Base-by-base conservation (phyloP, 495 filamentous ascomycete species). In the Cetradonia linearis region DNA sequence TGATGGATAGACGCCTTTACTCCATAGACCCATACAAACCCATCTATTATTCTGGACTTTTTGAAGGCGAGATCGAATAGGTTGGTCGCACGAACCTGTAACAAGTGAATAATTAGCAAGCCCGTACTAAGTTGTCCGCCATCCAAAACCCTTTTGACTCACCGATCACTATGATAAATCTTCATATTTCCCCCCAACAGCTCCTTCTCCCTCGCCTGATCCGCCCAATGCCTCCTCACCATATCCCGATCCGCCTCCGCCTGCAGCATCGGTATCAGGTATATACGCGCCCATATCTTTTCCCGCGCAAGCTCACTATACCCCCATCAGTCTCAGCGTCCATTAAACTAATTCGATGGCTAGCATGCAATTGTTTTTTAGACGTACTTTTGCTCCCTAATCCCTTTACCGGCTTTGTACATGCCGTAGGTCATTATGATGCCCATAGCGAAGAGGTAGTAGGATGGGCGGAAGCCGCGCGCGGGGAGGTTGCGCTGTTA, bases 211-310 rank as follows among this genome's bases (percentile, higher is more conserved):
- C 93, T 78, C 59, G 83, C 88, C 78, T 89, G 82, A 68, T 95
- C 87, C 53, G 94, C 93, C 58, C 83, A 83, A 69, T 90, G 78
- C 64, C 91, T 76, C 50, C 93, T 81, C 65, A 94, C 91, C 69
- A 88, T 84, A 76, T 98, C 93, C 52, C 93, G 86, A 77, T 98
- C 93, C 68, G 92, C 88, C 70, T 98, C 93, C 58, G 93, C 93
- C 69, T 96, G 91, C 55, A 98, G 84, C 63, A 93, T 72, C 34
- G 93, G 93, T 69, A 90, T 90, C 53, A 98, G 77, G 71, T 98
- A 82, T 66, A 97, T 91, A 65, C 93, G 86, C 48, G 85, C 79
- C 93, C 93, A 98, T 81, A 96, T 91, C 78, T 98, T 98, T 69
- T 98, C 93, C 49, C 93, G 88, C 56, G 84, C 87, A 62, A 94